Percentiles rank a stretch among this genome's conserved stretches.
Conservation (phyloP, 805 yeast species). For the Candida bentonensis region DNA sequence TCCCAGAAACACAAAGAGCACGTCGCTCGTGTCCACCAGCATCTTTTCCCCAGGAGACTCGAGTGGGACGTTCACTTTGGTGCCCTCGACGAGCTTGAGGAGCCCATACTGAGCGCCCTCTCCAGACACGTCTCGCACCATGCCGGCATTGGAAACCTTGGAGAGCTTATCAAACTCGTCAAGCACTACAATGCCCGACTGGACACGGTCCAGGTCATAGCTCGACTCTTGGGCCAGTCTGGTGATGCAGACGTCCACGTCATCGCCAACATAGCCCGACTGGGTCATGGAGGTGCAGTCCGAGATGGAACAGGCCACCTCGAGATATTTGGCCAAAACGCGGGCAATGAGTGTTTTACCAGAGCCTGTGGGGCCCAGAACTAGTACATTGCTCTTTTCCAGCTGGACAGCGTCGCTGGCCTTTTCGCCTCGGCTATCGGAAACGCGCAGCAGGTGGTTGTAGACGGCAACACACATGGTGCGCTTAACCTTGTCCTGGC, state of each 20-base stretch:
- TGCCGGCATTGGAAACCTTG: conserved; percentile 31
- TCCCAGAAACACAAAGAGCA: conserved; percentile 44
- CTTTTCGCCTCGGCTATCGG: conserved; percentile 20
- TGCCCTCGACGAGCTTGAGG: conserved; percentile 43
- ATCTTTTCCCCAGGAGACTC: conserved; percentile 20
- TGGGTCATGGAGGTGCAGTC: conserved; percentile 52
- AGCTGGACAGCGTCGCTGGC: conserved; percentile 33
- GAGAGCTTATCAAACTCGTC: conserved; percentile 49
- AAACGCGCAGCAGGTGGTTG: conserved; percentile 39
- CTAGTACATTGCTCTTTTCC: conserved; percentile 40
- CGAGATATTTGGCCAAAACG: conserved; percentile 35
- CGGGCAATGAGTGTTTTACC: conserved; percentile 47
- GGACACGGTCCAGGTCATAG: conserved; percentile 33
- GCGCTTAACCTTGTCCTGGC: conserved; percentile 42
- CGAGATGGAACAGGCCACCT: conserved; percentile 41
- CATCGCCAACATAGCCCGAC: conserved; percentile 55
- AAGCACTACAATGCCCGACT: conserved; percentile 43
- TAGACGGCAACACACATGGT: conserved; percentile 49
- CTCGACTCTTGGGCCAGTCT: conserved; percentile 36
- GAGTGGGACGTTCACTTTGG: conserved; percentile 28
- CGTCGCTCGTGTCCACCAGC: conserved; percentile 40
- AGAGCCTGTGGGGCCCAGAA: conserved; percentile 49
- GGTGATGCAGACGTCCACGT: conserved; percentile 43
- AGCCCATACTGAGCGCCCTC: conserved; percentile 54
- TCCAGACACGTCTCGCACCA: conserved; percentile 43